These are phyloP conservation scores for Sclerotiophoma versabilis DNA, from an alignment of 2,329 filamentous ascomycete genomes.

Conservation along the genomic window DNA sequence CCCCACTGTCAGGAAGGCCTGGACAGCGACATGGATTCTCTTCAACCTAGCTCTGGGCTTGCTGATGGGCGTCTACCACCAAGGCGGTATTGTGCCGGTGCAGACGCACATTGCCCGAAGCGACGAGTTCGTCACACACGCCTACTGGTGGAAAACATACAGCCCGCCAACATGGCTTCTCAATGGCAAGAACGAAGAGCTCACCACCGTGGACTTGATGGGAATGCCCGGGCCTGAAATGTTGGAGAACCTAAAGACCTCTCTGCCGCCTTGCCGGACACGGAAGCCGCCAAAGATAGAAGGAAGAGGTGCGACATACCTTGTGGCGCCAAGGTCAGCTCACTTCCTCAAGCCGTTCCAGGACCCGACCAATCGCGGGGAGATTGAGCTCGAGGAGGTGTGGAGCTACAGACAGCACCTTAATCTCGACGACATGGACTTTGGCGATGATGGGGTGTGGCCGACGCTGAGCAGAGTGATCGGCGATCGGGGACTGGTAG, in stretches of 20 bases:
- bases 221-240: conserved; percentile 69
- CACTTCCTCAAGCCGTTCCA: conserved; percentile 69
- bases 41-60: conserved; percentile 74
- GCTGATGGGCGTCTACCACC: conserved; percentile 82
- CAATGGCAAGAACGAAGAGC: conserved; percentile 74
- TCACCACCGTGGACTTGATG: conserved; percentile 78
- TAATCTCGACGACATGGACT: conserved; percentile 82
- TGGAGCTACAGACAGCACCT: conserved; percentile 74
- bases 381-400: conserved; percentile 71
- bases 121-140: conserved; percentile 68
- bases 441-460: conserved; percentile 78
- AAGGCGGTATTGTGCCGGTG: conserved; percentile 77
- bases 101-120: conserved; percentile 78
- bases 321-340: conserved; percentile 77
- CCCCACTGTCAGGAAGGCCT: conserved; percentile 54
- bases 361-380: conserved; percentile 33
- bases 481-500: conserved; percentile 54
- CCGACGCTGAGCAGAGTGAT: conserved; percentile 72
- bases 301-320: conserved; percentile 61
- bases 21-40: conserved; percentile 69
- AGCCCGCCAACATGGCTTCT: conserved; percentile 82
- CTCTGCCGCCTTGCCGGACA: conserved; percentile 59
- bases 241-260: conserved; percentile 63
- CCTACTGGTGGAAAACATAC: conserved; percentile 87
- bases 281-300: conserved; percentile 49